Evolutionary conservation across 78 protist species (phyloP).

Genomic region (Dictyostelium citrinum): DNA sequence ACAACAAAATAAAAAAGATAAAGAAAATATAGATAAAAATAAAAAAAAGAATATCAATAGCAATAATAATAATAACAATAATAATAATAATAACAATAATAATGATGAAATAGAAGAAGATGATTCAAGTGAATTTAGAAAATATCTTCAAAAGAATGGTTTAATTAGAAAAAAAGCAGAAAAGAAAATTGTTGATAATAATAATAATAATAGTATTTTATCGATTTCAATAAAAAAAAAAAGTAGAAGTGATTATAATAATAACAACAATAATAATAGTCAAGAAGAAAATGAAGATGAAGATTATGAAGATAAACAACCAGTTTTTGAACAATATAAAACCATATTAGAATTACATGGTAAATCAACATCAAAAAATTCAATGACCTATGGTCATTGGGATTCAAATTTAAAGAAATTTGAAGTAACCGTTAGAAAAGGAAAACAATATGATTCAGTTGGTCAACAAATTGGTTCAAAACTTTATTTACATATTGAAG

Average conservation of each 20-base stretch:
- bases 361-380: constrained; percentile 7
- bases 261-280: background rate
- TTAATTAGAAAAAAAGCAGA: background rate
- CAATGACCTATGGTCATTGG: constrained; percentile 25
- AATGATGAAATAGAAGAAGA: background rate
- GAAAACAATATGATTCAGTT: constrained; percentile 10
- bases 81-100: background rate
- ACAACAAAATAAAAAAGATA: background rate
- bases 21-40: background rate
- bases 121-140: constrained; percentile 25
- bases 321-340: constrained; percentile 35
- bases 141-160: background rate
- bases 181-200: background rate
- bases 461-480: constrained; percentile 26
- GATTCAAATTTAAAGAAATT: background rate
- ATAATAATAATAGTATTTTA: constrained; percentile 3
- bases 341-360: background rate
- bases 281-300: background rate
- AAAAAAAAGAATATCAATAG: background rate
- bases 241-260: background rate
- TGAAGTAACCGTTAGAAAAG: constrained; percentile 8
- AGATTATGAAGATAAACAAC: background rate
- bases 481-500: constrained; percentile 27
- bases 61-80: background rate
- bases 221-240: background rate